Conservation (phyloP, 2,329 filamentous ascomycete species). For the Neonectria sp. region DNA sequence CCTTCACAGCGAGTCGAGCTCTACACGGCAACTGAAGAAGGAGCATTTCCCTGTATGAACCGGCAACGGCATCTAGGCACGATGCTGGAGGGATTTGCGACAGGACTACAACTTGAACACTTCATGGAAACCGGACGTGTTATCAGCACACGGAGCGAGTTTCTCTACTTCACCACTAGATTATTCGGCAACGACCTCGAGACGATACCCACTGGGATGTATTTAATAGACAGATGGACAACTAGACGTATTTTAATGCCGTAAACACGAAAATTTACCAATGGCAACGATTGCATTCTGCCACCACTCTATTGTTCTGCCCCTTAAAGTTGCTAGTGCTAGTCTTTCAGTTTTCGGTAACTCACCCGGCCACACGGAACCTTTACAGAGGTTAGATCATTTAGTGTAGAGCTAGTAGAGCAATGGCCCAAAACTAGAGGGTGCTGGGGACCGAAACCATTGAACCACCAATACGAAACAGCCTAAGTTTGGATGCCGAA, state of each 20-base stretch:
- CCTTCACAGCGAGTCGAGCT: constrained; percentile 41
- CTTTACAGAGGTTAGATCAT: neutral
- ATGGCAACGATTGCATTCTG: neutral
- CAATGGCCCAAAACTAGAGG: neutral
- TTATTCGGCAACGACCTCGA: neutral
- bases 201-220: constrained; percentile 27
- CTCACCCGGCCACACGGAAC: neutral
- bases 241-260: constrained; percentile 8
- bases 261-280: neutral
- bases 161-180: constrained; percentile 7
- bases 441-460: neutral
- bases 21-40: constrained; percentile 39
- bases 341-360: neutral
- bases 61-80: neutral
- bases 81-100: neutral
- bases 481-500: neutral
- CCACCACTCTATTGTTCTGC: neutral
- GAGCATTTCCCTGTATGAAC: constrained; percentile 41
- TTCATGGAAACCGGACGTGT: neutral
- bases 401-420: neutral
- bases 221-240: constrained; percentile 2
- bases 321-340: neutral
- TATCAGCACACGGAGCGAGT: neutral
- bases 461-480: neutral
- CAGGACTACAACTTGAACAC: neutral